phyloP scores from a whole-genome alignment of 116 monocot genomes.

The Papilionanthe hybrid region DNA sequence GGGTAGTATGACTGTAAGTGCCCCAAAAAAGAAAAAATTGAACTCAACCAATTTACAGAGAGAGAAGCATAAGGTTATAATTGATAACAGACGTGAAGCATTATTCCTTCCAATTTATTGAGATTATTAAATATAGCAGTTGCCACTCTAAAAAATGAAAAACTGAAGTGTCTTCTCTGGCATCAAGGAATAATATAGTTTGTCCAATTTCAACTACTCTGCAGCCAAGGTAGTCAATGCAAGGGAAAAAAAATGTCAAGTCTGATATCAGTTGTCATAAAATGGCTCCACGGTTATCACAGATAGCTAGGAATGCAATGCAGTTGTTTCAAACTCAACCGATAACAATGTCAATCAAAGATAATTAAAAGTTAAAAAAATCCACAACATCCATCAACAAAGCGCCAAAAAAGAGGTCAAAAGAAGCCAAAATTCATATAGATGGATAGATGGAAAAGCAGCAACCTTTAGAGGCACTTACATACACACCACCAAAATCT shows the following conservation, averaged over 20 bases:
- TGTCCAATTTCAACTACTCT: background rate
- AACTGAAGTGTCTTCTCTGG: background rate
- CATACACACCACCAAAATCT: no score
- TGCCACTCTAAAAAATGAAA: background rate
- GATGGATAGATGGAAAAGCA: background rate
- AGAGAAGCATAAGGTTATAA: background rate
- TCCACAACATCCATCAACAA: background rate
- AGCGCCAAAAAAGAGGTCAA: background rate
- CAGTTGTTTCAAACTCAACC: background rate
- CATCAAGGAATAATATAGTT: background rate
- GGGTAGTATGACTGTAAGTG: no score
- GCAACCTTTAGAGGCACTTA: slow-evolving; percentile 18
- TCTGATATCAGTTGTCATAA: background rate
- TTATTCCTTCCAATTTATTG: background rate
- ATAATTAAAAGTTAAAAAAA: background rate
- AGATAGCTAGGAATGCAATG: background rate
- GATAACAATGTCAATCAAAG: background rate
- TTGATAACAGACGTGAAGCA: background rate
- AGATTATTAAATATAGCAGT: background rate
- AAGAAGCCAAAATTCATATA: background rate
- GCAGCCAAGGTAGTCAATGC: background rate
- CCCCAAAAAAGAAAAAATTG: background rate
- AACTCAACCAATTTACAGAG: background rate
- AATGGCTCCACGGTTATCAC: background rate
- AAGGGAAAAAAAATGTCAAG: background rate